Conservation (phyloP, 495 filamentous ascomycete genomes). For the Penicillium pancosmium region DNA sequence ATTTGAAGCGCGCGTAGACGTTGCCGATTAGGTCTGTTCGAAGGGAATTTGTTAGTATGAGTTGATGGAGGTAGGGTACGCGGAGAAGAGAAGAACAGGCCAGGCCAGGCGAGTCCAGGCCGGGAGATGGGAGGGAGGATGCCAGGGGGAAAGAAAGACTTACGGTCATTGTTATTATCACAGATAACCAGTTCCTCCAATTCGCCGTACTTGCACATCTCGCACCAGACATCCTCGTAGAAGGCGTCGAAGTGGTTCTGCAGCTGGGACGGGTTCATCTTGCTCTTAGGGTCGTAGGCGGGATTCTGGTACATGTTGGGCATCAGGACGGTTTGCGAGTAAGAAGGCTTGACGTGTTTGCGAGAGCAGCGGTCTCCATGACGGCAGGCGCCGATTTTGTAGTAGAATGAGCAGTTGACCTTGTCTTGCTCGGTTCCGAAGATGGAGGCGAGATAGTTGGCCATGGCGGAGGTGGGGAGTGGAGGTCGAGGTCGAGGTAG, state of each 20-base stretch:
- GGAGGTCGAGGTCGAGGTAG: background rate
- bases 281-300: constrained; percentile 93
- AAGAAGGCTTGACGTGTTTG: constrained; percentile 98
- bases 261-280: constrained; percentile 91
- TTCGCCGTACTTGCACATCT: constrained; percentile 95
- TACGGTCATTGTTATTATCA: constrained; percentile 96
- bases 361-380: constrained; percentile 97
- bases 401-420: constrained; percentile 82
- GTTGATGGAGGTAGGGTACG: background rate
- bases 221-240: constrained; percentile 99
- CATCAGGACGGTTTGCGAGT: constrained; percentile 95
- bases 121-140: background rate
- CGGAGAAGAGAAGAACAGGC: too few relatives aligned
- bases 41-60: background rate
- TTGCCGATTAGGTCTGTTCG: constrained; percentile 88
- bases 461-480: constrained; percentile 52
- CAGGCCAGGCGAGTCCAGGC: background rate
- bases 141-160: constrained; percentile 39
- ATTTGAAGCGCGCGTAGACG: constrained; percentile 99
- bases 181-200: constrained; percentile 88
- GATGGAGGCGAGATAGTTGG: constrained; percentile 98
- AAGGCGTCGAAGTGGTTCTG: constrained; percentile 99
- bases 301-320: constrained; percentile 99
- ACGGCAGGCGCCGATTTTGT: constrained; percentile 97
- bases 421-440: constrained; percentile 99